Evolutionary conservation across 2,329 filamentous ascomycete species (phyloP).

Genomic region (Penicillium hordei): DNA sequence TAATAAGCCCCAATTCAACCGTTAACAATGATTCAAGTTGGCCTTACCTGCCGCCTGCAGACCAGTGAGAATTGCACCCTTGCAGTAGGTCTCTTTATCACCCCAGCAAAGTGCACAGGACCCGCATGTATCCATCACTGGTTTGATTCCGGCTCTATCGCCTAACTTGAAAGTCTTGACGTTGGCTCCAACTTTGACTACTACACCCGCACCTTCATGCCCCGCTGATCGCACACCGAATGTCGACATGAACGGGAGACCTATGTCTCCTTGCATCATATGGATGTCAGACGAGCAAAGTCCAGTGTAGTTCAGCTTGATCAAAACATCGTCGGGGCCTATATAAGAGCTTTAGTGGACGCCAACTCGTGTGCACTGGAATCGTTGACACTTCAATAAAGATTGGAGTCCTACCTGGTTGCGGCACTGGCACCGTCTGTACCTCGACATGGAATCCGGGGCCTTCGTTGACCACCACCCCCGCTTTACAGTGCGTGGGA

Average conservation of each 20-base stretch:
- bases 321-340: constrained; percentile 57
- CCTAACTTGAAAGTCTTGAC: constrained; percentile 56
- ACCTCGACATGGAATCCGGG: constrained; percentile 52
- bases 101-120: constrained; percentile 53
- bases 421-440: constrained; percentile 50
- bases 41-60: constrained; percentile 43
- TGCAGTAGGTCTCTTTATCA: constrained; percentile 54
- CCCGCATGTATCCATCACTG: constrained; percentile 53
- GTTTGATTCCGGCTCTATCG: constrained; percentile 55
- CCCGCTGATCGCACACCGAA: constrained; percentile 50
- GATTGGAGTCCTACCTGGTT: constrained; percentile 41
- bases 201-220: constrained; percentile 59
- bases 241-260: constrained; percentile 47
- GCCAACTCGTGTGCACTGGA: not conserved
- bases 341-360: not conserved
- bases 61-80: constrained; percentile 34
- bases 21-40: not conserved
- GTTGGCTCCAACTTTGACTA: constrained; percentile 56
- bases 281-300: constrained; percentile 60
- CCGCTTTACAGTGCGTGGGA: constrained; percentile 52
- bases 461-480: constrained; percentile 52
- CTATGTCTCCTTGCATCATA: constrained; percentile 57
- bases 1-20: not conserved
- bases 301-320: constrained; percentile 59
- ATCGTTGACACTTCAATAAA: not conserved